Base-by-base conservation (phyloP, 1,139 yeast species). In the Saccharomyces pastorianus region DNA sequence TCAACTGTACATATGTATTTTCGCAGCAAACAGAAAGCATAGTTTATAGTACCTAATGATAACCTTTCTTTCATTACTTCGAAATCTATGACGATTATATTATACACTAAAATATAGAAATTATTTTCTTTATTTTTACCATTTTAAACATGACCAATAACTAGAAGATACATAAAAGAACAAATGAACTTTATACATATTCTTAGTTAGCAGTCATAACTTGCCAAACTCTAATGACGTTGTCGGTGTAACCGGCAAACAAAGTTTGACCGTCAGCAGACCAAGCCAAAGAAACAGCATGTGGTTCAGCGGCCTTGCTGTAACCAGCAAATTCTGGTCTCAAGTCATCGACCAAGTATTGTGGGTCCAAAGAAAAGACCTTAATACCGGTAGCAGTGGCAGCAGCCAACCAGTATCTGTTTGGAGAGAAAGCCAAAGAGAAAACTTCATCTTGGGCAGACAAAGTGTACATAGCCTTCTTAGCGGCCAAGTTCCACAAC, bases 331-430 rank as follows among this genome's bases (percentile, higher is more conserved):
- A 88, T 82, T 93, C 99, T 75, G 98, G 97, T 82, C 88, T 90
- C 80, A 93, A 88, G 83, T 93, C 98, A 75, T 93, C 99, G 79
- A 91, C 90, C 77, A 91, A 83, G 71, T 81, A 80, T 81, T 96
- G 87, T 81, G 88, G 93, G 82, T 90, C 96, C 77, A 93, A 86
- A 85, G 91, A 90, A 89, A 85, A 93, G 84, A 95, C 87, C 90
- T 90, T 91, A 82, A 95, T 89, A 74, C 97, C 95, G 68, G 96
- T 80, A 67, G 96, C 82, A 71, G 99, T 93, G 74, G 99, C 99
- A 80, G 98, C 99, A 76, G 96, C 95, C 78, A 95, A 88, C 99
- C 99, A 93, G 95, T 89, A 95, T 87, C 99, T 91, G 96, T 89
- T 88, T 80, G 99, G 99, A 76, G 99, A 91, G 96, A 93, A 95